phyloP scores from a whole-genome alignment of 225 moss, liverwort and hornwort species.

The Marchantia polymorpha region DNA sequence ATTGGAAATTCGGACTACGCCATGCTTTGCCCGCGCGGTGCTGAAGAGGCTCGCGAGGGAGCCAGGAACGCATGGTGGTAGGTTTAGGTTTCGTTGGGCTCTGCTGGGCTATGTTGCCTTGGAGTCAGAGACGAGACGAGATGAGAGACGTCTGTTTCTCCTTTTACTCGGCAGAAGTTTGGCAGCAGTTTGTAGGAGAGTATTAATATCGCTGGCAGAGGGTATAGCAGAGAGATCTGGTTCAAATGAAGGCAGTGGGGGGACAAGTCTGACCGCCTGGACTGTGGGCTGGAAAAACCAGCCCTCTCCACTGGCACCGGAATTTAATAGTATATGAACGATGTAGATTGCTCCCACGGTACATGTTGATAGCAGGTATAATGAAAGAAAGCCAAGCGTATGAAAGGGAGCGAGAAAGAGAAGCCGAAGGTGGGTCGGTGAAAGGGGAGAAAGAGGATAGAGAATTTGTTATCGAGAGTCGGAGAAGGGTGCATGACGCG shows the following conservation, averaged over 20 bases:
- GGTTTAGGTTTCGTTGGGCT: too few relatives aligned
- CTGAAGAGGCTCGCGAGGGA: too few relatives aligned
- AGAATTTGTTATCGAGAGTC: background rate
- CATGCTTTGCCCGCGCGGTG: too few relatives aligned
- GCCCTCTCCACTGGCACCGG: background rate
- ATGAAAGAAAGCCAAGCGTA: background rate
- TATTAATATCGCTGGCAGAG: background rate
- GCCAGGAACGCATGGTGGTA: too few relatives aligned
- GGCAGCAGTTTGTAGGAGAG: background rate
- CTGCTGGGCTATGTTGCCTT: too few relatives aligned
- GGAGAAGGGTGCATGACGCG: background rate
- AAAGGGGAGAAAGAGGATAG: conserved; percentile 3
- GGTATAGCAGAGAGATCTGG: background rate
- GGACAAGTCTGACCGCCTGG: background rate
- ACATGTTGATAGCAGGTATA: background rate
- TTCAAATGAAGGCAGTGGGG: background rate
- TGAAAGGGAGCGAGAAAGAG: background rate
- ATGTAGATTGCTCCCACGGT: background rate
- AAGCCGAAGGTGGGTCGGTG: background rate
- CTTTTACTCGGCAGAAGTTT: background rate
- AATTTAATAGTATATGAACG: conserved; percentile 2
- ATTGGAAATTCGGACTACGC: too few relatives aligned
- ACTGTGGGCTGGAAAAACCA: background rate
- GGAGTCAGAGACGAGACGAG: too few relatives aligned
- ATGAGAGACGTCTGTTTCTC: background rate